Conservation (phyloP, 805 yeast species). For the Pichia paraexigua region DNA sequence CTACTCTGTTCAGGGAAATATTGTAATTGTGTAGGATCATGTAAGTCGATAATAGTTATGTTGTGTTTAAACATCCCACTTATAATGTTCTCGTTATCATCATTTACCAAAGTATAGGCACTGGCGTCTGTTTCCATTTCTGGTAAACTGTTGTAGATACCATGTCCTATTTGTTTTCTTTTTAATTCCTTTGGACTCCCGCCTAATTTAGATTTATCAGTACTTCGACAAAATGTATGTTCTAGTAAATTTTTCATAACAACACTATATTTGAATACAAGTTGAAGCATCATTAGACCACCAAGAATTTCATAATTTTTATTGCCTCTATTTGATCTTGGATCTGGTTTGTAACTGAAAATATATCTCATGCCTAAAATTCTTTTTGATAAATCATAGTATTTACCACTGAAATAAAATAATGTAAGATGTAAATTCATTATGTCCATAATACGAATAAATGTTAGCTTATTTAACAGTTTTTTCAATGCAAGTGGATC, state of each 20-base stretch:
- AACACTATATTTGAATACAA: conserved; percentile 34
- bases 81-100: not conserved
- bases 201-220: not conserved
- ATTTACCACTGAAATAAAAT: conserved; percentile 77
- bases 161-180: not conserved
- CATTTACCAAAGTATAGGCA: not conserved
- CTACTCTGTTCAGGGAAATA: conserved; percentile 67
- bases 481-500: conserved; percentile 5
- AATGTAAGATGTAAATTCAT: conserved; percentile 68
- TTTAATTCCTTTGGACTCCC: not conserved
- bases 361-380: conserved; percentile 75
- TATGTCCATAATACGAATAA: conserved; percentile 41
- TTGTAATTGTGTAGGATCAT: conserved; percentile 49
- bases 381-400: conserved; percentile 71
- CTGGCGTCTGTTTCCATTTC: conserved; percentile 1
- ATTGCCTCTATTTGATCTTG: conserved; percentile 26
- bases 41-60: conserved; percentile 36
- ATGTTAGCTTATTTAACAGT: conserved; percentile 27
- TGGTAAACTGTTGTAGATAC: not conserved
- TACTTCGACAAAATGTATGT: too few relatives aligned
- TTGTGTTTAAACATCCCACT: not conserved
- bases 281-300: conserved; percentile 46
- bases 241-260: not conserved
- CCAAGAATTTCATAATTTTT: conserved; percentile 77
- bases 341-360: conserved; percentile 47